These are phyloP conservation scores for Pythium brassicae DNA, from an alignment of 352 stramenopile species.

Conservation along the genomic window DNA sequence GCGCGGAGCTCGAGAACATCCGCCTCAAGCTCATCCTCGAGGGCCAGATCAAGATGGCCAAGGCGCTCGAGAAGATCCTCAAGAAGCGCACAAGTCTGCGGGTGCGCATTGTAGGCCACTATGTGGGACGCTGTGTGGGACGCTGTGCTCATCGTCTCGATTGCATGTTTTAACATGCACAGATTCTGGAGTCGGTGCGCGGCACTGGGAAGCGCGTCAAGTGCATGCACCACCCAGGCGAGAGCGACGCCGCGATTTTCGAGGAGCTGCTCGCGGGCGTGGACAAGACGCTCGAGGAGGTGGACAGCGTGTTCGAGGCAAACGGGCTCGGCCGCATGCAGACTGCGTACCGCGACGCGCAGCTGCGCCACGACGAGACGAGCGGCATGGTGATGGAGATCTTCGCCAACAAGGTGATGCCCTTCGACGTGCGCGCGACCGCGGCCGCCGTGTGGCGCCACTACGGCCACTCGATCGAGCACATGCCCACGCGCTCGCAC, in stretches of 20 bases:
- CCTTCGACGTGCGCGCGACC: constrained; percentile 37
- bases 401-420: constrained; percentile 55
- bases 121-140: background rate
- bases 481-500: constrained; percentile 48
- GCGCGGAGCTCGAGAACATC: constrained; percentile 55
- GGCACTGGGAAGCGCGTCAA: constrained; percentile 23
- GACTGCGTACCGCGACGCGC: constrained; percentile 40
- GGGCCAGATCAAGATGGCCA: constrained; percentile 48
- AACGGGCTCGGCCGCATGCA: constrained; percentile 46
- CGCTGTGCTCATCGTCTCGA: background rate
- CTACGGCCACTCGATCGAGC: constrained; percentile 52
- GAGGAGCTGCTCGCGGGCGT: constrained; percentile 36
- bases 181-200: constrained; percentile 48
- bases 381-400: constrained; percentile 49
- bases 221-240: constrained; percentile 14
- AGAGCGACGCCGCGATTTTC: constrained; percentile 47
- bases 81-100: constrained; percentile 43
- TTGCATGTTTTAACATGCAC: constrained; percentile 4
- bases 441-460: constrained; percentile 45
- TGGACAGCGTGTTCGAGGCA: constrained; percentile 46
- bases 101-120: constrained; percentile 8
- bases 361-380: constrained; percentile 33
- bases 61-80: constrained; percentile 48
- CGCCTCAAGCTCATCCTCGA: constrained; percentile 45
- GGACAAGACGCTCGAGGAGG: constrained; percentile 32